Evolutionary conservation across 495 filamentous ascomycete species (phyloP), one percentile per base, ranked within the genome.

Genomic region (Entonaema liquescens): DNA sequence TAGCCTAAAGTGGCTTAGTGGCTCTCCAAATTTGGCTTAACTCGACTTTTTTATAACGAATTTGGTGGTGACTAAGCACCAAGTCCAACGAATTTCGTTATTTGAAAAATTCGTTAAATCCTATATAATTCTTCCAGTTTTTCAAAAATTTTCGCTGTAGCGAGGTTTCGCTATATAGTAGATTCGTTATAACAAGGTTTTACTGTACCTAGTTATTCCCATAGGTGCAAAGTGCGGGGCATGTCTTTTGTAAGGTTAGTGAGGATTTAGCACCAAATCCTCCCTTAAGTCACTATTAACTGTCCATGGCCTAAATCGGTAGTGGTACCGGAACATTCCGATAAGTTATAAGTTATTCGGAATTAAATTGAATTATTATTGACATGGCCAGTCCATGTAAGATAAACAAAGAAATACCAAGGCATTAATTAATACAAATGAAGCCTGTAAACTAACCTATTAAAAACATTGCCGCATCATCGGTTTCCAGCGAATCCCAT

Each of bases 401-500:
- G 21, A 23, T 47, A 23, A 23, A 47, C 19, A 23, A 47, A 47
- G 42, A 7, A 9, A 47, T 17, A 23, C 42, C 23, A 11, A 47
- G 42, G 19, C 19, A 21, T 47, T 47, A 19, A 9, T 9, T 12
- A 9, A 23, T 23, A 4, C 7, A 47, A 23, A 47, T 23, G 2
- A 47, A 47, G 3, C 0, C 7, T 47, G 42, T 21, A 47, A 53
- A 26, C 25, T n/a, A 53, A n/a, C 49, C 25, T 29, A 29, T 53
- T 23, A 29, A 29, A 9, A 53, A 29, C 23, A 53, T 5, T 13
- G 5, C 23, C 23, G 49, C 49, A n/a, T 53, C 12, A 15, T 53
- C 58, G 49, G 15, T 25, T 38, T 49, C 33, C 6, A 13, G 33
- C 52, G 19, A 62, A 68, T 59, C 59, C 67, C 33, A 26, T 35